These are phyloP conservation scores for Diddensiella caesifluorescens DNA, from an alignment of 805 yeast species.

Conservation along the genomic window DNA sequence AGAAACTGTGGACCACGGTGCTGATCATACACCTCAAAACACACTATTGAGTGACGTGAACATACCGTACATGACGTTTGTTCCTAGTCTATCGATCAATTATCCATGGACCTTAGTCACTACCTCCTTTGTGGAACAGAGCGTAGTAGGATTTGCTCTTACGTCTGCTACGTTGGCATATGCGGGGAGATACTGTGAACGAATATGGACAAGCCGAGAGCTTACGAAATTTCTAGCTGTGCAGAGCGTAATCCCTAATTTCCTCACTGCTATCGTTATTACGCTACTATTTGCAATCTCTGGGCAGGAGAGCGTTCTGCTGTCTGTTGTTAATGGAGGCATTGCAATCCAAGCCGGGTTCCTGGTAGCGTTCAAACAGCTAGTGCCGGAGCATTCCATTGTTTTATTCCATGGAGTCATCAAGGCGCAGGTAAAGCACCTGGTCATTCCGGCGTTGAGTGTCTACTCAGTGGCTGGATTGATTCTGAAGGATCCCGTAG, in stretches of 20 bases:
- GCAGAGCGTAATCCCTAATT: slow-evolving; percentile 36
- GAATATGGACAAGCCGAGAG: slow-evolving; percentile 56
- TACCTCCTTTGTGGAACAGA: slow-evolving; percentile 43
- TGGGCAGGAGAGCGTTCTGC: slow-evolving; percentile 20
- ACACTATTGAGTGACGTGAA: slow-evolving; percentile 9
- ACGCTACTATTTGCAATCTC: slow-evolving; percentile 21
- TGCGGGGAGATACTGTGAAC: slow-evolving; percentile 61
- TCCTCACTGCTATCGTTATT: slow-evolving; percentile 29
- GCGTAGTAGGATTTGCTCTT: slow-evolving; percentile 35
- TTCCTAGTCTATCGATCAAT: slow-evolving; percentile 15
- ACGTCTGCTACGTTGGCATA: slow-evolving; percentile 41
- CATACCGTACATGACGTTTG: slow-evolving; percentile 17
- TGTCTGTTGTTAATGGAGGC: slow-evolving; percentile 40
- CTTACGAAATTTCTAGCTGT: slow-evolving; percentile 44
- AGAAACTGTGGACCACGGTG: not conserved
- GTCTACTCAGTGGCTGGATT: slow-evolving; percentile 26
- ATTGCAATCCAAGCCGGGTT: slow-evolving; percentile 52
- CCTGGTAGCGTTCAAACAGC: slow-evolving; percentile 60
- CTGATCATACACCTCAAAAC: slow-evolving; percentile 4
- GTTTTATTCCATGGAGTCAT: slow-evolving; percentile 43
- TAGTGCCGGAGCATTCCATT: slow-evolving; percentile 57
- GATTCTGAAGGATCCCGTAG: slow-evolving; percentile 21
- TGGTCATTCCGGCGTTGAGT: slow-evolving; percentile 37
- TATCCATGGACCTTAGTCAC: slow-evolving; percentile 51
- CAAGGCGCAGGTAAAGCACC: slow-evolving; percentile 40